Evolutionary conservation across 2,329 filamentous ascomycete species (phyloP).

Genomic region (Sarocladium strictum): DNA sequence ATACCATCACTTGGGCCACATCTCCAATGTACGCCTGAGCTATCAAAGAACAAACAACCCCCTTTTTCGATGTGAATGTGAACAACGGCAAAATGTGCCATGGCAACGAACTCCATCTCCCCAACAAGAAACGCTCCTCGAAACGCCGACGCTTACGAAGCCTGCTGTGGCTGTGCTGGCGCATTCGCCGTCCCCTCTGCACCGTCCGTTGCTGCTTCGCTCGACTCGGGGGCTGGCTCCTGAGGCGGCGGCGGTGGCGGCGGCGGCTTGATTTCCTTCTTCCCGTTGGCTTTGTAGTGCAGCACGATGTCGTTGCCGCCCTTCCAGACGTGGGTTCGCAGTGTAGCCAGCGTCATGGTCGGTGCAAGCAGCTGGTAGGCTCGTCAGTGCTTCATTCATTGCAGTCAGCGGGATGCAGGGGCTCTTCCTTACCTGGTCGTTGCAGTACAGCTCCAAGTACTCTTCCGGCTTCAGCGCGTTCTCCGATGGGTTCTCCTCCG

Average conservation of each 20-base stretch:
- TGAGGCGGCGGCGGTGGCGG: slow-evolving; percentile 17
- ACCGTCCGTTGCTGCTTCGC: not conserved
- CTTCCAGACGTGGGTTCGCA: slow-evolving; percentile 90
- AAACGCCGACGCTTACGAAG: not conserved
- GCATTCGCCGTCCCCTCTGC: not conserved
- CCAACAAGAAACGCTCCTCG: not conserved
- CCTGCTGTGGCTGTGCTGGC: not conserved
- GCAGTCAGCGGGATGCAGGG: no score
- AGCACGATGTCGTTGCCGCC: slow-evolving; percentile 88
- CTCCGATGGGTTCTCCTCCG: slow-evolving; percentile 49
- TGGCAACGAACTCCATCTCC: not conserved
- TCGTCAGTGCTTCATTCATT: no score
- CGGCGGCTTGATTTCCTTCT: slow-evolving; percentile 48
- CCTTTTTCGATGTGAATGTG: not conserved
- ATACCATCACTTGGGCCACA: no score
- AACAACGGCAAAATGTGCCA: not conserved
- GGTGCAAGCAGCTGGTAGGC: slow-evolving; percentile 57
- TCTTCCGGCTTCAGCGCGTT: slow-evolving; percentile 73
- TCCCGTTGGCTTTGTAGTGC: slow-evolving; percentile 88
- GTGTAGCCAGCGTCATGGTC: slow-evolving; percentile 88
- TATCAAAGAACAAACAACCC: not conserved
- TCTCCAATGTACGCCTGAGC: not conserved
- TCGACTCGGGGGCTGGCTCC: slow-evolving; percentile 8
- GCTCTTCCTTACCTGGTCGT: slow-evolving; percentile 62
- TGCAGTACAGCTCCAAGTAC: slow-evolving; percentile 91